Evolutionary conservation across 2,329 filamentous ascomycete genomes (phyloP).

Genomic region (Neodidymelliopsis sp.): DNA sequence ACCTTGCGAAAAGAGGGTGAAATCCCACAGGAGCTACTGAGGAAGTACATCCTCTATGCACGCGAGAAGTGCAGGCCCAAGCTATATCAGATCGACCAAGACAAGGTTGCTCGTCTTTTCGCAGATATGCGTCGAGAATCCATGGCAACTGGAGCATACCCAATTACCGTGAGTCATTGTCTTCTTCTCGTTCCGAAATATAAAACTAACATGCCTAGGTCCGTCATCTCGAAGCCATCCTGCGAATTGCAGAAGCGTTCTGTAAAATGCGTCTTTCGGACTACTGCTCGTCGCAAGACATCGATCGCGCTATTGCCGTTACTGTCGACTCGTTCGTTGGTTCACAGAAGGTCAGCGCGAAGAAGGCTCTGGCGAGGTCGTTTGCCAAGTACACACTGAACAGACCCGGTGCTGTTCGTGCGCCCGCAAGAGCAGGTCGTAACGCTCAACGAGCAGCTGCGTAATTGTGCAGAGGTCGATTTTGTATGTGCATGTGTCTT

Average conservation of each 20-base stretch:
- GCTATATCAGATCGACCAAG: slow-evolving; percentile 96
- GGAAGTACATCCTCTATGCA: slow-evolving; percentile 97
- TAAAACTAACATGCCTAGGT: slow-evolving; percentile 65
- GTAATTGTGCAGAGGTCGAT: slow-evolving; percentile 10
- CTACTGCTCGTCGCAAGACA: slow-evolving; percentile 88
- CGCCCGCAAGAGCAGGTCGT: slow-evolving; percentile 34
- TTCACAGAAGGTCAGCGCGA: slow-evolving; percentile 96
- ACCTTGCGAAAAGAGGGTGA: slow-evolving; percentile 68
- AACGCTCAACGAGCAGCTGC: slow-evolving; percentile 41
- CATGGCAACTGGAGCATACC: slow-evolving; percentile 92
- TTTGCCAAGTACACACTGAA: slow-evolving; percentile 86
- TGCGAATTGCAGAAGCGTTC: slow-evolving; percentile 92
- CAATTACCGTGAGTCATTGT: slow-evolving; percentile 80
- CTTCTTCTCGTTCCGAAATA: not conserved
- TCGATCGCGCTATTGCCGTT: slow-evolving; percentile 95
- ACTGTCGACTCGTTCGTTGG: slow-evolving; percentile 96
- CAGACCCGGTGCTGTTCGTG: slow-evolving; percentile 52
- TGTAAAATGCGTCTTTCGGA: slow-evolving; percentile 98
- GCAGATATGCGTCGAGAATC: slow-evolving; percentile 95
- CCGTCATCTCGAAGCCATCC: slow-evolving; percentile 96
- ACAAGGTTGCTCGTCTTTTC: slow-evolving; percentile 93
- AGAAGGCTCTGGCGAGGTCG: slow-evolving; percentile 90
- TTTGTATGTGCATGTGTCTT: not conserved
- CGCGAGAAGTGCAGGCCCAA: slow-evolving; percentile 89
- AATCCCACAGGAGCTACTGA: slow-evolving; percentile 86